phyloP scores from a whole-genome alignment of 352 stramenopile species.

The Phytophthora litchii region DNA sequence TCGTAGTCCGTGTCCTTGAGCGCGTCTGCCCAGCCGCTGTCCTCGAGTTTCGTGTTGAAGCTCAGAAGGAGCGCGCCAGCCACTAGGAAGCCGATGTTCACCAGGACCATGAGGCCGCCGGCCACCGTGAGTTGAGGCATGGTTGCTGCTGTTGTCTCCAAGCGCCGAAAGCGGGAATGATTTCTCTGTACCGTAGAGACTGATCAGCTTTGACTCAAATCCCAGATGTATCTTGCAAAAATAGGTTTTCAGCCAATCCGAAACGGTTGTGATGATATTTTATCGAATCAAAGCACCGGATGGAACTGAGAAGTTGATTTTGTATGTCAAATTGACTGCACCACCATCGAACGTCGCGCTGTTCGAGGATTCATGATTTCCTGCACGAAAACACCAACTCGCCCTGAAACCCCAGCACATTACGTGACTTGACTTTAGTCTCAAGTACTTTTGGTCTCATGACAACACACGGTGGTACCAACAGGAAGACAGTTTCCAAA shows the following conservation, averaged over 20 bases:
- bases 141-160: slow-evolving; percentile 1
- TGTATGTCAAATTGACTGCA: background rate
- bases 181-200: slow-evolving; percentile 15
- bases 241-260: slow-evolving; percentile 7
- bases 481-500: background rate
- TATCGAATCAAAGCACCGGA: slow-evolving; percentile 9
- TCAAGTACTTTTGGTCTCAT: background rate
- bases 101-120: slow-evolving; percentile 66
- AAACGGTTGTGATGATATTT: background rate
- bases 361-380: no score
- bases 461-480: background rate
- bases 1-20: slow-evolving; percentile 79
- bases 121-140: slow-evolving; percentile 49
- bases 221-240: slow-evolving; percentile 22
- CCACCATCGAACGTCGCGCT: background rate
- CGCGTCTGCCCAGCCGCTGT: slow-evolving; percentile 76
- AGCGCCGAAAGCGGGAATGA: slow-evolving; percentile 27
- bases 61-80: slow-evolving; percentile 69
- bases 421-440: background rate
- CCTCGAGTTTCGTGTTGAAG: slow-evolving; percentile 60
- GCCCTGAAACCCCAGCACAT: background rate
- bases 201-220: slow-evolving; percentile 17
- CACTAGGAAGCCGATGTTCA: slow-evolving; percentile 79
- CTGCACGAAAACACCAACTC: background rate
- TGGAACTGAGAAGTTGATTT: slow-evolving; percentile 3